Evolutionary conservation across 2,329 filamentous ascomycete species (phyloP).

Genomic region (Ophiocordyceps camponoti-leonardi): DNA sequence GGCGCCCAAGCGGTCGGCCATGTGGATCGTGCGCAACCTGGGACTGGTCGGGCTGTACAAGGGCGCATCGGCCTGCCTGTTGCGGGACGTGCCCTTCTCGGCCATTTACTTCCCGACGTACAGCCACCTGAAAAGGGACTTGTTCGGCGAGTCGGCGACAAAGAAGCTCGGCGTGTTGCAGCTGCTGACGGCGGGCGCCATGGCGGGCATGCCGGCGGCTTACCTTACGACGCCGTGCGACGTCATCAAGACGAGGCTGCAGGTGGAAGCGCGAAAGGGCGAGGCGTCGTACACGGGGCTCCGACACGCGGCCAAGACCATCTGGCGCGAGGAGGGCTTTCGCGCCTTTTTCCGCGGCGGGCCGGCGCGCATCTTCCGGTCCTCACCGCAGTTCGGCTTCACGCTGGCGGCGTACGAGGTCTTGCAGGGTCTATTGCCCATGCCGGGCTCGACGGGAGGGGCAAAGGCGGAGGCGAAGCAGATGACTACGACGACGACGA

Average conservation of each 20-base stretch:
- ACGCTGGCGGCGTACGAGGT: constrained; percentile 92
- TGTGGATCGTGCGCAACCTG: constrained; percentile 95
- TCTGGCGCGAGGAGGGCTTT: constrained; percentile 85
- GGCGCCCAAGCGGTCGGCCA: constrained; percentile 72
- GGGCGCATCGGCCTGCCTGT: constrained; percentile 81
- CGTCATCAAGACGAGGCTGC: constrained; percentile 96
- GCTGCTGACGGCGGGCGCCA: constrained; percentile 84
- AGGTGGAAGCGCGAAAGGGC: constrained; percentile 94
- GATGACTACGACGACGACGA: constrained; percentile 23
- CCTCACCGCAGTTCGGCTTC: constrained; percentile 94
- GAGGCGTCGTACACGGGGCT: constrained; percentile 77
- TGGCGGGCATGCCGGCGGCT: constrained; percentile 78
- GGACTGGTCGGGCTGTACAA: constrained; percentile 93
- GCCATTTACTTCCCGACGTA: constrained; percentile 98
- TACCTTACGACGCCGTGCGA: constrained; percentile 97
- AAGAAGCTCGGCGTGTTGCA: constrained; percentile 84
- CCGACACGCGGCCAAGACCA: constrained; percentile 67
- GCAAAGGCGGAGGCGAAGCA: constrained; percentile 40
- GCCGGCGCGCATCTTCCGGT: constrained; percentile 84
- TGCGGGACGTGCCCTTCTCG: constrained; percentile 94
- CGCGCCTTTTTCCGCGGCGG: constrained; percentile 97
- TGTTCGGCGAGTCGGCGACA: constrained; percentile 75
- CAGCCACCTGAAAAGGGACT: constrained; percentile 80
- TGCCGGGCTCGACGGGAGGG: constrained; percentile 43
- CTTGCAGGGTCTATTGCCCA: constrained; percentile 60